A percentile compares a stretch with the other conserved stretches of the same genome.
Evolutionary conservation across 106 monocot genomes (phyloP).

Genomic region (Hemerocallis citrina): DNA sequence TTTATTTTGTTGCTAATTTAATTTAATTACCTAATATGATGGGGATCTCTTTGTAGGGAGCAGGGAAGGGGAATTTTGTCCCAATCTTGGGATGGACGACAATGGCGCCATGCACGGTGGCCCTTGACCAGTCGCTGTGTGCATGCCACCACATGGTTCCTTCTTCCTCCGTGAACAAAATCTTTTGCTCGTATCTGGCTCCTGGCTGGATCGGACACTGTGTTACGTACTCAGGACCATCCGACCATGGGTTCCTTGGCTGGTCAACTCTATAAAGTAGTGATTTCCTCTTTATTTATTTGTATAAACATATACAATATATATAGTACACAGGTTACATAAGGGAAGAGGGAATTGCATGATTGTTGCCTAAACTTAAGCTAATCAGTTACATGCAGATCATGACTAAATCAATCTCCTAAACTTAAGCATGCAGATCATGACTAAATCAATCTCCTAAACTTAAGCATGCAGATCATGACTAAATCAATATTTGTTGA

Average conservation of each 20-base stretch:
- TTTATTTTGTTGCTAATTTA: too few species aligned
- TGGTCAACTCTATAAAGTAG: background rate
- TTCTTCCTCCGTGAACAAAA: constrained; percentile 6
- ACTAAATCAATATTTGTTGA: too few species aligned
- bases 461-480: too few species aligned
- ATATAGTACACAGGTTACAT: too few species aligned
- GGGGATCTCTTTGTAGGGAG: constrained; percentile 1
- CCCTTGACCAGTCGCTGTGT: constrained; percentile 14
- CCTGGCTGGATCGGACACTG: constrained; percentile 21
- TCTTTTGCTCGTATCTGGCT: background rate
- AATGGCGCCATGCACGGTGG: constrained; percentile 18
- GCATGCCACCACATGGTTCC: constrained; percentile 24
- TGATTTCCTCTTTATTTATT: too few species aligned
- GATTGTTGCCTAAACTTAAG: background rate
- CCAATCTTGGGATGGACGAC: constrained; percentile 1
- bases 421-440: too few species aligned
- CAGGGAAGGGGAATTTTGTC: background rate
- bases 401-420: too few species aligned
- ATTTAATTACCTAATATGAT: constrained; percentile 8
- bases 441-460: too few species aligned
- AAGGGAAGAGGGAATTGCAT: too few species aligned
- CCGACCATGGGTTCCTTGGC: constrained; percentile 16
- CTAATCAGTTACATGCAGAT: background rate
- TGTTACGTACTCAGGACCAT: constrained; percentile 18
- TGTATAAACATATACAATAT: too few species aligned